These are phyloP conservation scores for Candida yuanshanica DNA, from an alignment of 805 yeast species.

Conservation along the genomic window DNA sequence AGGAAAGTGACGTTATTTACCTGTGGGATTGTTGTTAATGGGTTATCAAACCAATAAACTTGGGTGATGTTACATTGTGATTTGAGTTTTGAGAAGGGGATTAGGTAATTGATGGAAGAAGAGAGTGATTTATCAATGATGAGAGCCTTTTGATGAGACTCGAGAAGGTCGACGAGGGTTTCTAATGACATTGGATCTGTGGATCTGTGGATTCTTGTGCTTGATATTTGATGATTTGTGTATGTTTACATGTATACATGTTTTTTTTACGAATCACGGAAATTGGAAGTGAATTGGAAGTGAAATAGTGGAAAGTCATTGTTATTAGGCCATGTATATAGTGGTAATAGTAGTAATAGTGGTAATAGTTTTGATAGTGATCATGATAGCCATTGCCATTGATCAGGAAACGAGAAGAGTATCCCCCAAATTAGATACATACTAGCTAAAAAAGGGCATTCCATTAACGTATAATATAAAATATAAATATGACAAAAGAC, in stretches of 20 bases:
- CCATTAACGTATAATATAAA: neutral
- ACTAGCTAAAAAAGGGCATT: neutral
- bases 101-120: slow-evolving; percentile 44
- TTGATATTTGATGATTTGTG: neutral
- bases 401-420: too few species aligned
- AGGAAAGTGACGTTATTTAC: slow-evolving; percentile 20
- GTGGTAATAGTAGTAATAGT: too few species aligned
- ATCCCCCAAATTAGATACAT: too few species aligned
- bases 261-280: too few species aligned
- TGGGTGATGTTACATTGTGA: slow-evolving; percentile 43
- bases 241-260: too few species aligned
- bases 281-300: too few species aligned
- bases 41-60: slow-evolving; percentile 40
- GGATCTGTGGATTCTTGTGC: neutral
- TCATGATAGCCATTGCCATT: too few species aligned
- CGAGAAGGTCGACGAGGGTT: slow-evolving; percentile 7
- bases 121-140: slow-evolving; percentile 41
- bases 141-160: slow-evolving; percentile 28
- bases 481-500: neutral
- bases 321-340: too few species aligned
- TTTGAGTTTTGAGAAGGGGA: slow-evolving; percentile 50
- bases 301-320: too few species aligned
- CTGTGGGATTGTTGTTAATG: slow-evolving; percentile 6
- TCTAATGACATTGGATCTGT: neutral
- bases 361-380: too few species aligned